Evolutionary conservation across 2,329 filamentous ascomycete genomes (phyloP).

Genomic region (Orbilia brochopaga): DNA sequence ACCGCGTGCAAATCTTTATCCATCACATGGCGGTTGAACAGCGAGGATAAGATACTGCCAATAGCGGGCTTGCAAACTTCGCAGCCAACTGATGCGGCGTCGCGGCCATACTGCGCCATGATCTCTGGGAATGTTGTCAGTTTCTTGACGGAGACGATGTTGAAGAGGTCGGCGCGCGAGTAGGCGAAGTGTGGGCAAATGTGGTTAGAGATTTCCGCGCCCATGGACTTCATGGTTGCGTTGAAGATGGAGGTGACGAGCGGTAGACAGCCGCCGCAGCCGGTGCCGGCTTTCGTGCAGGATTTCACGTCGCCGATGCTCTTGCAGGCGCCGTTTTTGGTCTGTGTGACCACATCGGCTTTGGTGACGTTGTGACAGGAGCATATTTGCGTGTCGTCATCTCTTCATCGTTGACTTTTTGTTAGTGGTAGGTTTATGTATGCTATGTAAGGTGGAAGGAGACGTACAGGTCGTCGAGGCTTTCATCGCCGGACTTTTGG

Average conservation of each 20-base stretch:
- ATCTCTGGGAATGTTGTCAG: conserved; percentile 74
- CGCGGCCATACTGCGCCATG: conserved; percentile 78
- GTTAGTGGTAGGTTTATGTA: not conserved
- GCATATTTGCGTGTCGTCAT: conserved; percentile 86
- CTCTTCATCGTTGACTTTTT: conserved; percentile 57
- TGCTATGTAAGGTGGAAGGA: conserved; percentile 14
- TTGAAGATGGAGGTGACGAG: conserved; percentile 90
- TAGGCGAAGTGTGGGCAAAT: conserved; percentile 83
- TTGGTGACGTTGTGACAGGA: conserved; percentile 93
- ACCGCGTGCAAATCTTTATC: conserved; percentile 72
- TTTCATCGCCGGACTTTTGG: conserved; percentile 71
- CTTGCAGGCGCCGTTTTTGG: conserved; percentile 81
- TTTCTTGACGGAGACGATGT: conserved; percentile 81
- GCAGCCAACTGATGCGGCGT: conserved; percentile 75
- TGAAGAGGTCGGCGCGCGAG: conserved; percentile 85
- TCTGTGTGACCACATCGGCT: conserved; percentile 72
- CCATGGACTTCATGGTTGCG: conserved; percentile 82
- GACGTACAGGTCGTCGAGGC: conserved; percentile 71
- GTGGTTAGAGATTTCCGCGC: conserved; percentile 84
- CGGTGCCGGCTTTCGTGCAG: conserved; percentile 89
- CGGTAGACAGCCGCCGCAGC: conserved; percentile 88
- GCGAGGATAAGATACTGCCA: conserved; percentile 77
- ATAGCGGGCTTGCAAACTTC: conserved; percentile 85
- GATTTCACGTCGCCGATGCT: conserved; percentile 82
- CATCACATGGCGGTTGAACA: conserved; percentile 85